Evolutionary conservation across 345 rosid species (phyloP).

Genomic region (Trapa incisa): DNA sequence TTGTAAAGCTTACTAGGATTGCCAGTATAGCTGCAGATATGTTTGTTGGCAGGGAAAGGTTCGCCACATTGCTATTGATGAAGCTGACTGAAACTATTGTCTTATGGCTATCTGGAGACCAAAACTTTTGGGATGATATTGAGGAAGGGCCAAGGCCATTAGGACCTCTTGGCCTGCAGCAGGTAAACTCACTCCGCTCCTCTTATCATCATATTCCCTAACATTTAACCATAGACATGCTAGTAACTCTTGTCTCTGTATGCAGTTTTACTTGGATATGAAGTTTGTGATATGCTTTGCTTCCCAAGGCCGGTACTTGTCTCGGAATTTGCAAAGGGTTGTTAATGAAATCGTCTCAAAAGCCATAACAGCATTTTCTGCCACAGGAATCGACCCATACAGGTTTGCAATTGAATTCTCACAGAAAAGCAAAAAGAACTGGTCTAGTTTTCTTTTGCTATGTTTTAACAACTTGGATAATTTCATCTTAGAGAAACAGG

Average conservation of each 20-base stretch:
- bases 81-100: constrained; percentile 93
- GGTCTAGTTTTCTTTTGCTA: not conserved
- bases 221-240: not conserved
- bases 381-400: constrained; percentile 87
- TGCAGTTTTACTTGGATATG: constrained; percentile 93
- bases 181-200: constrained; percentile 31
- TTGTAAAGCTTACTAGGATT: constrained; percentile 62
- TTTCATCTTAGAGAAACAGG: not conserved
- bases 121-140: constrained; percentile 97
- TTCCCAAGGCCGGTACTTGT: constrained; percentile 90
- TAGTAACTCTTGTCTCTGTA: constrained; percentile 4
- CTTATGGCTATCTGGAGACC: constrained; percentile 90
- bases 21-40: constrained; percentile 86
- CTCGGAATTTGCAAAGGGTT: constrained; percentile 78
- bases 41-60: constrained; percentile 95
- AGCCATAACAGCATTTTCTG: constrained; percentile 69
- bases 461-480: too few relatives aligned
- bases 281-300: constrained; percentile 88
- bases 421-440: too few relatives aligned
- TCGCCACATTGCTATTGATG: constrained; percentile 82
- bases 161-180: constrained; percentile 85
- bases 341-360: constrained; percentile 80
- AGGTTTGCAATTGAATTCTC: constrained; percentile 30
- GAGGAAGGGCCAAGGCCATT: constrained; percentile 90
- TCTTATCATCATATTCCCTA: constrained; percentile 2